Percentiles rank a stretch among this genome's conserved stretches.
Evolutionary conservation across 179 eudicot genomes (phyloP).

Genomic region (Camellia oleifera): DNA sequence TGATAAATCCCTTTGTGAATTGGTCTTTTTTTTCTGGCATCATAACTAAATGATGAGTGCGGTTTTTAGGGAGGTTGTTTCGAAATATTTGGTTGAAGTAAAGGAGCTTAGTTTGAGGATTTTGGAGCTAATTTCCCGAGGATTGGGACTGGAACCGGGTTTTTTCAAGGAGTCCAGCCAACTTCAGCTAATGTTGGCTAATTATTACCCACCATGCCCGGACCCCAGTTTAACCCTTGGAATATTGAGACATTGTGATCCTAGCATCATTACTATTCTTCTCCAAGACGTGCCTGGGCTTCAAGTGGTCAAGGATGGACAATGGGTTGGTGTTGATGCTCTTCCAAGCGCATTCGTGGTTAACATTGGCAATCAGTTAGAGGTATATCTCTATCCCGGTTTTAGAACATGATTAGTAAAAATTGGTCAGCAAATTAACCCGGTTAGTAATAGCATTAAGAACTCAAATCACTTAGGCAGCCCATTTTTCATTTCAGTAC

Average conservation of each 20-base stretch:
- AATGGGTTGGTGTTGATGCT: slow-evolving; percentile 60
- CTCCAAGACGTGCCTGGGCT: slow-evolving; percentile 56
- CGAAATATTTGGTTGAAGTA: slow-evolving; percentile 50
- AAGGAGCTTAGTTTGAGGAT: slow-evolving; percentile 46
- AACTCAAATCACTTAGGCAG: too few relatives aligned
- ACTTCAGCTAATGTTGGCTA: slow-evolving; percentile 56
- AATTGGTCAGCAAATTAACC: too few relatives aligned
- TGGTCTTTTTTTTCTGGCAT: too few relatives aligned
- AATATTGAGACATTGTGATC: slow-evolving; percentile 69
- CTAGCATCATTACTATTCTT: slow-evolving; percentile 64
- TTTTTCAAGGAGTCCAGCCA: slow-evolving; percentile 47
- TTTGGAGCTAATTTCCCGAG: slow-evolving; percentile 59
- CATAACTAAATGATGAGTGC: neutral
- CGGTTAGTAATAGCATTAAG: too few relatives aligned
- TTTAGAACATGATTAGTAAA: too few relatives aligned
- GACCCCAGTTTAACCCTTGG: slow-evolving; percentile 66
- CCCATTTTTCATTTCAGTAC: too few relatives aligned
- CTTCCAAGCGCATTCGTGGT: slow-evolving; percentile 64
- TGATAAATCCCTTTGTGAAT: too few relatives aligned
- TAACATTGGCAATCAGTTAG: slow-evolving; percentile 67
- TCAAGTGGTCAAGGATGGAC: slow-evolving; percentile 48
- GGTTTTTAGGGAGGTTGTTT: slow-evolving; percentile 45
- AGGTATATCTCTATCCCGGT: slow-evolving; percentile 35
- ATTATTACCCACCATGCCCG: slow-evolving; percentile 78
- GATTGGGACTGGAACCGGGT: slow-evolving; percentile 55